phyloP scores from a whole-genome alignment of 768 basidiomycete species.

The Leccinum aurantiacum region DNA sequence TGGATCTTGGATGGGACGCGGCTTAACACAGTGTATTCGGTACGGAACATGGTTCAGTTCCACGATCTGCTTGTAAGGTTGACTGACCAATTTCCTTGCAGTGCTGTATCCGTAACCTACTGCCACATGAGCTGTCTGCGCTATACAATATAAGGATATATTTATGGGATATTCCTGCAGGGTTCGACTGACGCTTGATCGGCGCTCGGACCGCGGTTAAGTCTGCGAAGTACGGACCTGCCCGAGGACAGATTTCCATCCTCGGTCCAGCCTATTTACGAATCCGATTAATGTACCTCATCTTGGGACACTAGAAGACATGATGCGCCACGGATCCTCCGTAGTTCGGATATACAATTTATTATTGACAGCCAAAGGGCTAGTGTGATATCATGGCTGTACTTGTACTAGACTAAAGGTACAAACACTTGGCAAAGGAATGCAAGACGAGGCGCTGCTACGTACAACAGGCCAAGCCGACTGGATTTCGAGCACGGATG shows the following conservation, averaged over 20 bases:
- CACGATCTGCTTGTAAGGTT: constrained; percentile 24
- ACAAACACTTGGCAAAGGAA: background rate
- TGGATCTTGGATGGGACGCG: constrained; percentile 25
- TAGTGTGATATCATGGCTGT: background rate
- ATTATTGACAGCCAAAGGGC: background rate
- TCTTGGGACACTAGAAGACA: background rate
- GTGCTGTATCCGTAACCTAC: constrained; percentile 37
- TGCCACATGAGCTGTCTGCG: constrained; percentile 20
- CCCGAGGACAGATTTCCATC: constrained; percentile 2
- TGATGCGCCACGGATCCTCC: constrained; percentile 12
- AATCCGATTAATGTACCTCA: background rate
- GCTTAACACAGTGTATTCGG: constrained; percentile 39
- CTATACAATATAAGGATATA: constrained; percentile 24
- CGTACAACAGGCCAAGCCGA: background rate
- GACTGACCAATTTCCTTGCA: constrained; percentile 30
- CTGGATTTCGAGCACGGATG: background rate
- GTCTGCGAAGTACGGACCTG: background rate
- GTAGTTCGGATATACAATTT: background rate
- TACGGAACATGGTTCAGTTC: constrained; percentile 23
- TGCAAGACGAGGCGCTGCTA: background rate
- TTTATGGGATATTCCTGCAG: constrained; percentile 24
- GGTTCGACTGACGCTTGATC: background rate
- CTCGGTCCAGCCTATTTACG: background rate
- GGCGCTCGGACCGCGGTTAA: background rate
- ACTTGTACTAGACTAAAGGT: background rate